Conservation (phyloP, 2,329 filamentous ascomycete species). For the Aspergillus sp. region DNA sequence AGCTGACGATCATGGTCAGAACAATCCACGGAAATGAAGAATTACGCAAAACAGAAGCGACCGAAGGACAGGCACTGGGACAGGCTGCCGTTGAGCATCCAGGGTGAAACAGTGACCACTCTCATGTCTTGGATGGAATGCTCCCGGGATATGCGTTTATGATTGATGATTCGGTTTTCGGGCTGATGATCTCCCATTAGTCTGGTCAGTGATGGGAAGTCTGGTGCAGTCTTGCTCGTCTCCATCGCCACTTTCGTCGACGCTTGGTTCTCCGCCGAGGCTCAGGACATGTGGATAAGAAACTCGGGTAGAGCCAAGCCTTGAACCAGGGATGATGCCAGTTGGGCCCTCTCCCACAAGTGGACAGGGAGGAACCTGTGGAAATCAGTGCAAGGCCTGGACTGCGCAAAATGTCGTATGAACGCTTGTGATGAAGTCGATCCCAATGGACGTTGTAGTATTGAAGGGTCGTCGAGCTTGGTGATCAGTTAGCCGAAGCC, state of each 20-base stretch:
- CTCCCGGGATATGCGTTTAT: not conserved
- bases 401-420: not conserved
- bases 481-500: not conserved
- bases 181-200: conserved; percentile 19
- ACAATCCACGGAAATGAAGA: conserved; percentile 5
- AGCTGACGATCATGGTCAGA: conserved; percentile 5
- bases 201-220: not conserved
- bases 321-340: conserved; percentile 10
- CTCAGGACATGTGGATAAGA: conserved; percentile 8
- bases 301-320: conserved; percentile 16
- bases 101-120: not conserved
- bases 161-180: conserved; percentile 8
- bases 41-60: conserved; percentile 3
- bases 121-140: conserved; percentile 1
- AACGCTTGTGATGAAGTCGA: conserved; percentile 17
- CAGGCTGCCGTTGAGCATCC: not conserved
- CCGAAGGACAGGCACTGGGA: not conserved
- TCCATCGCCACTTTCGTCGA: conserved; percentile 18
- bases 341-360: not conserved
- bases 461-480: conserved; percentile 3
- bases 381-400: conserved; percentile 6
- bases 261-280: conserved; percentile 19
- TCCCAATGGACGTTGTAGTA: conserved; percentile 17
- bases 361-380: conserved; percentile 1
- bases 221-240: conserved; percentile 10